Conservation (phyloP, 1,284 basidiomycete genomes). For the Papiliotrema flavescens region DNA sequence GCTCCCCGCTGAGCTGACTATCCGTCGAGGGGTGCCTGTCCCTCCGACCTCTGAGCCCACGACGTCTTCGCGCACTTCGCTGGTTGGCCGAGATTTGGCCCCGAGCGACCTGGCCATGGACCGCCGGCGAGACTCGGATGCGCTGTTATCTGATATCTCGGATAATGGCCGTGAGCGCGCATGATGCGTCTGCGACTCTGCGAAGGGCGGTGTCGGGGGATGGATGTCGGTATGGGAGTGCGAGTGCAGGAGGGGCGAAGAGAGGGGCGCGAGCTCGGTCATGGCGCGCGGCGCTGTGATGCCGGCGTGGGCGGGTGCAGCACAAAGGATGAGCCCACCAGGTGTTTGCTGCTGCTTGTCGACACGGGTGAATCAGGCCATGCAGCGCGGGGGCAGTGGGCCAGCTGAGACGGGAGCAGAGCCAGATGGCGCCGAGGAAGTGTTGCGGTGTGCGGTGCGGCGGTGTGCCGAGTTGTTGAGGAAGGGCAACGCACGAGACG, state of each 20-base stretch:
- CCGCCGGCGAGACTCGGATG: conserved; percentile 10
- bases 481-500: too few species aligned
- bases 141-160: conserved; percentile 31
- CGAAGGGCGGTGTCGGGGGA: background rate
- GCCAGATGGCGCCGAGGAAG: too few species aligned
- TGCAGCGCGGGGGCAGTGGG: too few species aligned
- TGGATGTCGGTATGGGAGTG: background rate
- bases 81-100: conserved; percentile 21
- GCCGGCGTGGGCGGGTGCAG: background rate
- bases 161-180: conserved; percentile 21
- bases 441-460: too few species aligned
- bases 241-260: background rate
- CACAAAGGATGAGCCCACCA: background rate
- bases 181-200: background rate
- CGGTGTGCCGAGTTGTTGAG: too few species aligned
- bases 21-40: background rate
- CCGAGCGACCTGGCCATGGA: conserved; percentile 16
- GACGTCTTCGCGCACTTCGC: conserved; percentile 27
- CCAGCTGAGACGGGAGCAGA: too few species aligned
- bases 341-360: too few species aligned
- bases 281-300: background rate
- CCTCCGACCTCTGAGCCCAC: background rate
- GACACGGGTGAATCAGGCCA: too few species aligned
- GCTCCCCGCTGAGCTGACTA: background rate
- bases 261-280: background rate